A percentile compares a stretch with the other conserved stretches of the same genome.
phyloP scores from a whole-genome alignment of 345 rosid genomes.

The Eucalyptus guilfoylei region DNA sequence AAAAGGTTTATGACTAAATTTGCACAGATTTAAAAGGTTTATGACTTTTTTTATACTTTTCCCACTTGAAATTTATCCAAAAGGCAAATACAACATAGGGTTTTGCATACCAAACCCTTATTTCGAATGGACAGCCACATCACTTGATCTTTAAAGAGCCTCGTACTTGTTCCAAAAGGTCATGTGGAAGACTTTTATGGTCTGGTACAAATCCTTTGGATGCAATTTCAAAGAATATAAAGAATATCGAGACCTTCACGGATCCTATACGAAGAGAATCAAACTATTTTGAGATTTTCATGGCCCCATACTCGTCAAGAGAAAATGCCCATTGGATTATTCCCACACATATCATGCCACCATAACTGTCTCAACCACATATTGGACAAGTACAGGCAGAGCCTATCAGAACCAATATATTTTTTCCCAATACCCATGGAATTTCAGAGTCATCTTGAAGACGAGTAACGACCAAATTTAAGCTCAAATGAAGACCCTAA shows the following conservation, averaged over 20 bases:
- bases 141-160: not conserved
- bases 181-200: not conserved
- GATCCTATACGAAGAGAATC: not conserved
- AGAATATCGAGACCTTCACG: accelerated
- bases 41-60: no score
- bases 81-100: not conserved
- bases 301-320: not conserved
- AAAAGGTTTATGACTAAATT: no score
- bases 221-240: not conserved
- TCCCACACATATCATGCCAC: not conserved
- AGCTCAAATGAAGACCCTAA: not conserved
- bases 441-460: not conserved
- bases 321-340: not conserved
- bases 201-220: not conserved
- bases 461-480: not conserved
- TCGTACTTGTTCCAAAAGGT: not conserved
- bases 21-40: no score
- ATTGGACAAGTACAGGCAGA: accelerated
- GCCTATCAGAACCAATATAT: not conserved
- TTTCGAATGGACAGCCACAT: not conserved
- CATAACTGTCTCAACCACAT: not conserved
- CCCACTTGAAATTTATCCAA: not conserved
- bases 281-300: not conserved
- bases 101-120: not conserved
- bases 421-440: not conserved